Base-by-base conservation (phyloP, 371 early-diverging fungal species). In the Mucor circinelloides region DNA sequence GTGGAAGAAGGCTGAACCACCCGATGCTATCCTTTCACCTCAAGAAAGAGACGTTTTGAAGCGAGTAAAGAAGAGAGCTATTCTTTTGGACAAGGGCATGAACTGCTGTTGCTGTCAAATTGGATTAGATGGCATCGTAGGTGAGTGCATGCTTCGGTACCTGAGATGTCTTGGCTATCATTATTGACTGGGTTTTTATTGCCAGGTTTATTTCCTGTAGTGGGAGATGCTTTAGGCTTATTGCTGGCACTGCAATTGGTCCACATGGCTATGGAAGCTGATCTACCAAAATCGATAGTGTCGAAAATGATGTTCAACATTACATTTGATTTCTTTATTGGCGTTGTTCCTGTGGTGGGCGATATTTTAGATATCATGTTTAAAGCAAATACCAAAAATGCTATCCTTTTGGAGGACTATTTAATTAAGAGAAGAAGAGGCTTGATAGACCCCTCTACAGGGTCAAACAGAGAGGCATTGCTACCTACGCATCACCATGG, bases 321-420 rank as follows among this genome's bases (percentile, higher is more conserved):
- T 36, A 66, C 60, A 15, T 58, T 84, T 60, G 86, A 86, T 68
- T 83, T 81, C 60, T 32, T 75, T 72, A 55, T 85, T 38, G 85
- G 85, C 0, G 34, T 85, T 32, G 70, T 85, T 3, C 85, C 85
- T 36, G 12, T 83, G 9, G 34, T 78, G 9, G 85, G 85, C 34
- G 85, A 85, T 63, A 34, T 85, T 6, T 25, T 78, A 58, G 85
- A 85, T 62, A 74, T 78, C 40, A 63, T 82, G 61, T 83, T 75
- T 61, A 85, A 83, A 68, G 78, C 81, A 58, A 85, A 85, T 62
- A 81, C 80, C 3, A 73, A 78, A 32, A 85, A 85, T 68, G 77
- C 83, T 1, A 61, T 77, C 6, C 40, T 85, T 10, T 60, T 85
- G 12, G 80, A 85, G 23, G 58, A 71, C 2, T 80, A 72, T 65